Percentiles rank a stretch among this genome's conserved stretches.
Evolutionary conservation across 768 basidiomycete genomes (phyloP).

Genomic region (Termitomyces sp.): DNA sequence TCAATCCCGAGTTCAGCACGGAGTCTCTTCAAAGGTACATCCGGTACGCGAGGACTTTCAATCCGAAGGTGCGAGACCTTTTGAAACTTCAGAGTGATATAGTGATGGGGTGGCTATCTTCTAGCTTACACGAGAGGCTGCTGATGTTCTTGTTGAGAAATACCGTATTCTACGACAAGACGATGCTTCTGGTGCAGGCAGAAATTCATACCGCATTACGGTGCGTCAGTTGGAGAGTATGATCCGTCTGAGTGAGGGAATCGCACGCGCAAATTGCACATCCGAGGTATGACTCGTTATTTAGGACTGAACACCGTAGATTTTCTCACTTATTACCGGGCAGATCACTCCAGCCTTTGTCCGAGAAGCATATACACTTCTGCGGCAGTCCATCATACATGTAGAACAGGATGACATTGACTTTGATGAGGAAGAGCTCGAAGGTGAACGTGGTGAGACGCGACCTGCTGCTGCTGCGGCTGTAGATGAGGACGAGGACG

Average conservation of each 20-base stretch:
- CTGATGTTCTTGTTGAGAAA: slow-evolving; percentile 91
- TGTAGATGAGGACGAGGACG: slow-evolving; percentile 33
- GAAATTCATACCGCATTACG: slow-evolving; percentile 95
- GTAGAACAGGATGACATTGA: slow-evolving; percentile 99
- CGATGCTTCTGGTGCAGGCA: slow-evolving; percentile 81
- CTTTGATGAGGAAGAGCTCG: slow-evolving; percentile 87
- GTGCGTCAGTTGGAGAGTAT: slow-evolving; percentile 98
- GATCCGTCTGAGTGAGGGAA: slow-evolving; percentile 96
- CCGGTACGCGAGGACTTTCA: slow-evolving; percentile 95
- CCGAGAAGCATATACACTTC: slow-evolving; percentile 89
- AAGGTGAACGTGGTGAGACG: slow-evolving; percentile 46
- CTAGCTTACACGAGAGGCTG: slow-evolving; percentile 90
- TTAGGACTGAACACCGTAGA: background rate
- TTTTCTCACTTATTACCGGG: background rate
- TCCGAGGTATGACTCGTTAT: slow-evolving; percentile 58
- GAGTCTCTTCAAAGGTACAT: slow-evolving; percentile 97
- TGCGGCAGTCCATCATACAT: slow-evolving; percentile 97
- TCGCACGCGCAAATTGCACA: slow-evolving; percentile 94
- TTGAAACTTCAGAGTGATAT: background rate
- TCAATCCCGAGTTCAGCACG: slow-evolving; percentile 95
- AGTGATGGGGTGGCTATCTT: slow-evolving; percentile 1
- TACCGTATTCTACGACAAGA: slow-evolving; percentile 91
- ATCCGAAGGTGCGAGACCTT: slow-evolving; percentile 71
- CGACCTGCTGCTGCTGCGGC: slow-evolving; percentile 26
- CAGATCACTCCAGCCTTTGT: slow-evolving; percentile 94